Evolutionary conservation across 2,329 filamentous ascomycete genomes (phyloP).

Genomic region (Lasiodiplodia hormozganensis): DNA sequence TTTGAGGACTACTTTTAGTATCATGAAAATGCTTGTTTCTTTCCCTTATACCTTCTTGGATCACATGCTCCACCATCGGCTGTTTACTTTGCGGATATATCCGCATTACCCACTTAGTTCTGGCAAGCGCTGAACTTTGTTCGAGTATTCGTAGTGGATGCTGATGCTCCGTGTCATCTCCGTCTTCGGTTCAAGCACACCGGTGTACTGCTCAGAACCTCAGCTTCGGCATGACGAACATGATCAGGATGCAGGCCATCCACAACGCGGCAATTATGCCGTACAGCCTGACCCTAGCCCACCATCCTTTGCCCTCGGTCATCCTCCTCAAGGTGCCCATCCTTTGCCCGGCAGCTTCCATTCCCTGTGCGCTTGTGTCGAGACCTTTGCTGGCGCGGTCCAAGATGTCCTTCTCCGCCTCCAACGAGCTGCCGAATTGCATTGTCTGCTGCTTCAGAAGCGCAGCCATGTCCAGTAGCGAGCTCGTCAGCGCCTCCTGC

Average conservation of each 20-base stretch:
- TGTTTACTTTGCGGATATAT: not conserved
- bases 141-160: not conserved
- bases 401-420: constrained; percentile 76
- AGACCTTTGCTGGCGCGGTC: constrained; percentile 75
- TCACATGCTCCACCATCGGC: not conserved
- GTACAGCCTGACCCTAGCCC: constrained; percentile 83
- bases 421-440: constrained; percentile 74
- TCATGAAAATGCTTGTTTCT: constrained; percentile 1
- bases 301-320: constrained; percentile 89
- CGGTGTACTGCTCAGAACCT: constrained; percentile 67
- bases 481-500: constrained; percentile 81
- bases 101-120: not conserved
- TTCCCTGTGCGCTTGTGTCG: constrained; percentile 75
- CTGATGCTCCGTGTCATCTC: not conserved
- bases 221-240: constrained; percentile 87
- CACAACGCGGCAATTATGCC: constrained; percentile 83
- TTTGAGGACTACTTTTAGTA: constrained; percentile 14
- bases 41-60: not conserved
- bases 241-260: constrained; percentile 77
- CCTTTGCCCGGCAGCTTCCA: constrained; percentile 76
- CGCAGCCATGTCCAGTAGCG: constrained; percentile 79
- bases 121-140: not conserved
- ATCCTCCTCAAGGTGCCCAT: constrained; percentile 81
- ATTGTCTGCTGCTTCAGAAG: constrained; percentile 78
- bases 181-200: too few species aligned